Evolutionary conservation across 352 stramenopile genomes (phyloP).

Genomic region (Pythium grandisporangium): DNA sequence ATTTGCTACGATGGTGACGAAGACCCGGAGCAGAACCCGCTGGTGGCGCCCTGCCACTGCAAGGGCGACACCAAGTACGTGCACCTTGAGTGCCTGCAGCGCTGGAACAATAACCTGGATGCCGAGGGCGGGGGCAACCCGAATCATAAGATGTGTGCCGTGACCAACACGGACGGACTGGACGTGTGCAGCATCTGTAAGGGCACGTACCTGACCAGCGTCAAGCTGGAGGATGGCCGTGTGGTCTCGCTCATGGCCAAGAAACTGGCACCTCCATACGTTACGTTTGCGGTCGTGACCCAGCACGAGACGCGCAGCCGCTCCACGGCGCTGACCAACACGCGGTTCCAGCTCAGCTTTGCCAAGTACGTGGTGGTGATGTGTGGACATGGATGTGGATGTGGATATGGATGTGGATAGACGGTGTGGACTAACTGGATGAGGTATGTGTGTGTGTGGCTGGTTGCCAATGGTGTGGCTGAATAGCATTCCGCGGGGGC

Average conservation of each 20-base stretch:
- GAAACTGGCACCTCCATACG: constrained; percentile 82
- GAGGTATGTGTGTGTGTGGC: no score
- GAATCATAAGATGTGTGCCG: constrained; percentile 84
- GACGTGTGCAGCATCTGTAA: constrained; percentile 90
- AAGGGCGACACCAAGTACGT: constrained; percentile 91
- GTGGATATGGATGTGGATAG: background rate
- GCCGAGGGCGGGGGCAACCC: constrained; percentile 63
- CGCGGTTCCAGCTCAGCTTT: constrained; percentile 89
- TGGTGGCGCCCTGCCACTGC: constrained; percentile 87
- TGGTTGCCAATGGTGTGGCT: constrained; percentile 1
- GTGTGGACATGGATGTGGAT: background rate
- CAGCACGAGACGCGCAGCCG: constrained; percentile 82
- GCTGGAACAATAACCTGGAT: constrained; percentile 88
- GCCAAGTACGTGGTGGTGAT: constrained; percentile 48
- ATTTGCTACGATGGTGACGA: constrained; percentile 91
- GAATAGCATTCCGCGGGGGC: constrained; percentile 45
- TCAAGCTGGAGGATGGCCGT: constrained; percentile 78
- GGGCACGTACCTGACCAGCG: constrained; percentile 84
- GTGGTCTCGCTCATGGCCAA: constrained; percentile 82
- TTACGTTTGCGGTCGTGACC: constrained; percentile 88
- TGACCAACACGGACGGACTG: constrained; percentile 84
- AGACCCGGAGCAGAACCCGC: constrained; percentile 73
- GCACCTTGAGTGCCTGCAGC: constrained; percentile 88
- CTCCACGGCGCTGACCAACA: constrained; percentile 84
- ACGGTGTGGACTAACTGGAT: no score